Base-by-base conservation (phyloP, 2,329 filamentous ascomycete genomes). In the Colletotrichum coccodes region DNA sequence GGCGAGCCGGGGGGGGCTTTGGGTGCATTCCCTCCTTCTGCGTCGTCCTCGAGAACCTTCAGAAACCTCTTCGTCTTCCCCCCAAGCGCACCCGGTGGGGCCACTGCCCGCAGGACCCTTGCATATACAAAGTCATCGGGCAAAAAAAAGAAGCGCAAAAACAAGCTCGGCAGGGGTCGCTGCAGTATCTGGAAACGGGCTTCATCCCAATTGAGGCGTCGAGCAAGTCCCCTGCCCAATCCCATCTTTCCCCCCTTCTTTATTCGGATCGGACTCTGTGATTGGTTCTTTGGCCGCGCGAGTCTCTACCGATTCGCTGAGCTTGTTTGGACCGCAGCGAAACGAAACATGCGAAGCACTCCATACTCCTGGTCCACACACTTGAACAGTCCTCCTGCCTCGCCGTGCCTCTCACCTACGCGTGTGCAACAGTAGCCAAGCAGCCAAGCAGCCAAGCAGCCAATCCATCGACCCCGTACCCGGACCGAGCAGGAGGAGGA, bases 321-420 rank as follows among this genome's bases (percentile, higher is more conserved):
- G 69, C 66, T 71, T 71, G 69, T 71, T 71, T 70, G 57, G 26
- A 70, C 69, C 57, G 54, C 66, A 49, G 57, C 64, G 52, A 70
- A 70, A 70, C 67, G 67, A 70, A 70, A 70, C 67, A 70, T 57
- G 56, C 50, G 36, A 26, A 69, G 62, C 46, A 54, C 49, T 56
- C 47, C 23, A 16, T 47, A 26, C 38, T n/a, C 28, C 50, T 47
- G 28, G 38, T 9, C 26, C 16, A 18, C 38, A 40, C 32, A 54
- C 50, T 6, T n/a, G 9, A 34, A 28, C 38, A 18, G 38, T 6
- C 30, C 21, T 34, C 28, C 21, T 47, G 26, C 38, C 21, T n/a
- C 23, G 40, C 28, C 52, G 9, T 16, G 52, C 21, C 56, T 4
- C 49, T 52, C 30, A 4, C 49, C 28, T 36, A 7, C 11, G 23